phyloP scores from a whole-genome alignment of 2,329 filamentous ascomycete species.

The Chaetoscypha palmicola region DNA sequence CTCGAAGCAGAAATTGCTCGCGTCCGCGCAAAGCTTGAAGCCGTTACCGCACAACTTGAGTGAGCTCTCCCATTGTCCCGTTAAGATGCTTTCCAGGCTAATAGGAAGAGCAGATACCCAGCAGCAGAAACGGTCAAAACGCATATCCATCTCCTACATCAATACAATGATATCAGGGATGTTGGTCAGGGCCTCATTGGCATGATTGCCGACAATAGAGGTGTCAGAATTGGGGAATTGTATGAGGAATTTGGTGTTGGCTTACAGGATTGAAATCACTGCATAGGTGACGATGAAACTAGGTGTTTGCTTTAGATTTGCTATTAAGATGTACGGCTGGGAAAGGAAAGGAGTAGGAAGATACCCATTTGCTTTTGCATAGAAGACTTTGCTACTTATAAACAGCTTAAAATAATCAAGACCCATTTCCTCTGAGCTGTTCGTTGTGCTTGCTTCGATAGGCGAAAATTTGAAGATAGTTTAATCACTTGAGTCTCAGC shows the following conservation, averaged over 20 bases:
- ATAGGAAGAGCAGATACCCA: slow-evolving; percentile 13
- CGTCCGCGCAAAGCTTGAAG: slow-evolving; percentile 32
- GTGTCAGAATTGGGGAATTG: slow-evolving; percentile 35
- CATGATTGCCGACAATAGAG: slow-evolving; percentile 58
- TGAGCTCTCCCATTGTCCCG: slow-evolving; percentile 14
- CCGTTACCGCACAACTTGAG: slow-evolving; percentile 29
- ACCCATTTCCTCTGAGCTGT: too few relatives aligned
- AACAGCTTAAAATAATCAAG: too few relatives aligned
- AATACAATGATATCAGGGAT: slow-evolving; percentile 67
- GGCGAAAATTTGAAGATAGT: too few relatives aligned
- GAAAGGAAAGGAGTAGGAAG: slow-evolving; percentile 1
- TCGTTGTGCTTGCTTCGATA: too few relatives aligned
- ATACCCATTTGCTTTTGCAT: slow-evolving; percentile 21
- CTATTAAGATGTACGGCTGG: too few relatives aligned
- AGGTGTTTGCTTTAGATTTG: neutral
- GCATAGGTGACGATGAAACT: too few relatives aligned
- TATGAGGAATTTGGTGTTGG: slow-evolving; percentile 32
- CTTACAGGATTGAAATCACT: slow-evolving; percentile 25
- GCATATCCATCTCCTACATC: slow-evolving; percentile 59
- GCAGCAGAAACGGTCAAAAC: slow-evolving; percentile 46
- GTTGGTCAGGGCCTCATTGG: slow-evolving; percentile 59
- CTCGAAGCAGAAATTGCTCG: slow-evolving; percentile 33
- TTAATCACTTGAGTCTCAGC: too few relatives aligned
- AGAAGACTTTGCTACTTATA: neutral
- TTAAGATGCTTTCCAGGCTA: neutral